Evolutionary conservation across 1,284 basidiomycete genomes (phyloP), one percentile per base, ranked within the genome.

Genomic region (Ustilago esculenta): DNA sequence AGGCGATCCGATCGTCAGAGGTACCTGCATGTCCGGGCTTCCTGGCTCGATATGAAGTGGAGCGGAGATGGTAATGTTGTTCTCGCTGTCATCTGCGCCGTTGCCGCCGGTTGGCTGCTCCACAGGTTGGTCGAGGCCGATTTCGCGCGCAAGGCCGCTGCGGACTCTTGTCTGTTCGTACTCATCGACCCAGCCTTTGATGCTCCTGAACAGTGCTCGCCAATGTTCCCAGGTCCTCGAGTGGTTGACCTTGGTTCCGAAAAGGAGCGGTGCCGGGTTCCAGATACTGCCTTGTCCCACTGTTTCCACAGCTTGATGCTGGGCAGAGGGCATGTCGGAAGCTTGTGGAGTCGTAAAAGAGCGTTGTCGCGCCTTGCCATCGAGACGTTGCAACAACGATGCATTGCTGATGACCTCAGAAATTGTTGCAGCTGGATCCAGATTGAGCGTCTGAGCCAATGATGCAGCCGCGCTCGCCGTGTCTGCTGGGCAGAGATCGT

Each of bases 191-290:
- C 78, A 80, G 17, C 45, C 54, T 14, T 67, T 60, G 24, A 80
- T 72, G 45, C 77, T 79, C 29, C 56, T 50, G 48, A 66, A 60
- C 17, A 80, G 59, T 17, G 41, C 25, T 29, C 48, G 47, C 78
- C 78, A 80, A 43, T 80, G 77, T 25, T 54, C 32, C 77, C 77
- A 79, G 2, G 77, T 76, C n/a, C 78, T 49, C 3, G 24, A 18
- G 3, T 48, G 59, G 10, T 69, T 63, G 20, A 59, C 40, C 24
- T 44, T 58, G 34, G 18, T 51, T 32, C 66, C 66, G 12, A 69
- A 69, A 24, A 69, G 51, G n/a, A 60, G 35, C 5, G 54, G 8
- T 1, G 42, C 17, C 18, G 43, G 34, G n/a, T 32, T 34, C 66
- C 66, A 69, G n/a, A 14, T 51, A 0, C 17, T 1, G 7, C 11